Conservation (phyloP, 1,284 basidiomycete species). For the Retiboletus flavoniger region DNA sequence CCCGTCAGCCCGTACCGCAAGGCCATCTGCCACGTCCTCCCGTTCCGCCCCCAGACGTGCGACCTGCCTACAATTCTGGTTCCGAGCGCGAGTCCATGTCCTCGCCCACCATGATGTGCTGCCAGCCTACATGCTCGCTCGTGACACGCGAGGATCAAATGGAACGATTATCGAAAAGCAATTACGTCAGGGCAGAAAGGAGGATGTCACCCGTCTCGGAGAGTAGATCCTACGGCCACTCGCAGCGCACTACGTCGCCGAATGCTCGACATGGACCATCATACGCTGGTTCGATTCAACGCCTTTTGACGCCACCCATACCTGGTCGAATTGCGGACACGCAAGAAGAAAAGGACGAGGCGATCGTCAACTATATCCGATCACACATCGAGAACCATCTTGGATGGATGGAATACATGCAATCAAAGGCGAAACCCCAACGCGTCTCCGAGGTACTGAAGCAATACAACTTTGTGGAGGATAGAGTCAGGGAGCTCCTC, state of each 20-base stretch:
- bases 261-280: background rate
- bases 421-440: slow-evolving; percentile 40
- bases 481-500: slow-evolving; percentile 41
- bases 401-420: slow-evolving; percentile 43
- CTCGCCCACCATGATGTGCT: slow-evolving; percentile 1
- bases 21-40: slow-evolving; percentile 35
- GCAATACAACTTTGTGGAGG: slow-evolving; percentile 48
- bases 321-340: slow-evolving; percentile 34
- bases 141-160: slow-evolving; percentile 30
- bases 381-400: slow-evolving; percentile 40
- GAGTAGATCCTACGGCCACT: slow-evolving; percentile 20
- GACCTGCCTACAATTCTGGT: slow-evolving; percentile 13
- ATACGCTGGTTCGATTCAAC: slow-evolving; percentile 3
- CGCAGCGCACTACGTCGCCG: slow-evolving; percentile 15
- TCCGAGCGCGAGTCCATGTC: slow-evolving; percentile 20
- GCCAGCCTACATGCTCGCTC: slow-evolving; percentile 10
- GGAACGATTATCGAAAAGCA: slow-evolving; percentile 28
- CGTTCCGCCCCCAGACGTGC: slow-evolving; percentile 16
- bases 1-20: slow-evolving; percentile 26
- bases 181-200: slow-evolving; percentile 14
- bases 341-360: slow-evolving; percentile 36
- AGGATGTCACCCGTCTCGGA: slow-evolving; percentile 20
- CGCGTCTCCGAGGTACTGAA: slow-evolving; percentile 44
- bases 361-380: slow-evolving; percentile 42
- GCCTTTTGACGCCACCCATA: slow-evolving; percentile 24